Conservation (phyloP, 768 basidiomycete species). For the Brasilioporus rufonigricans region DNA sequence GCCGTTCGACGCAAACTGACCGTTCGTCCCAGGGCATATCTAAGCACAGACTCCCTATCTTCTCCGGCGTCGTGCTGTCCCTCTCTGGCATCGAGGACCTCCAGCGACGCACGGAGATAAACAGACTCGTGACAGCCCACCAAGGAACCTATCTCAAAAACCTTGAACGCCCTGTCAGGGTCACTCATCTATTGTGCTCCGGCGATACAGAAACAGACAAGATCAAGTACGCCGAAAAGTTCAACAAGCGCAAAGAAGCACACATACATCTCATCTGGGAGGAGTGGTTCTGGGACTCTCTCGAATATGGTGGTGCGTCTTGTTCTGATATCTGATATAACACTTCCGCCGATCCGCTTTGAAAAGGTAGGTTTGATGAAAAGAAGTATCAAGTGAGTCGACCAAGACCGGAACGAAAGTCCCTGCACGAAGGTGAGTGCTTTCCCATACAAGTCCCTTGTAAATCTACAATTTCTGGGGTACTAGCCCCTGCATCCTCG, state of each 20-base stretch:
- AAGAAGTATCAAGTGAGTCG: slow-evolving; percentile 53
- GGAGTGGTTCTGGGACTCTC: slow-evolving; percentile 95
- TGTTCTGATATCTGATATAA: background rate
- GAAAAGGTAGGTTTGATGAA: slow-evolving; percentile 63
- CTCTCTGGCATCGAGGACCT: slow-evolving; percentile 74
- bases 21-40: slow-evolving; percentile 47
- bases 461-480: background rate
- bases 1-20: background rate
- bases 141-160: slow-evolving; percentile 73
- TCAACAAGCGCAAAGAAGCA: slow-evolving; percentile 66
- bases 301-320: slow-evolving; percentile 64
- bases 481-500: slow-evolving; percentile 11
- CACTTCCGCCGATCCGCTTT: background rate
- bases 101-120: slow-evolving; percentile 58
- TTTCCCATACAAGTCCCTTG: background rate
- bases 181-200: slow-evolving; percentile 84
- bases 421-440: slow-evolving; percentile 22
- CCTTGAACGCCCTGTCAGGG: slow-evolving; percentile 72
- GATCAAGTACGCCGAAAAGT: slow-evolving; percentile 75
- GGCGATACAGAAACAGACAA: slow-evolving; percentile 68
- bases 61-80: slow-evolving; percentile 66
- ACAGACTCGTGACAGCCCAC: slow-evolving; percentile 52
- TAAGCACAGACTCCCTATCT: slow-evolving; percentile 66
- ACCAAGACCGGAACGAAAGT: slow-evolving; percentile 59
- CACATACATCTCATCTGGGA: slow-evolving; percentile 85